phyloP scores from a whole-genome alignment of 129 eudicot species.

The Artemisia annua region DNA sequence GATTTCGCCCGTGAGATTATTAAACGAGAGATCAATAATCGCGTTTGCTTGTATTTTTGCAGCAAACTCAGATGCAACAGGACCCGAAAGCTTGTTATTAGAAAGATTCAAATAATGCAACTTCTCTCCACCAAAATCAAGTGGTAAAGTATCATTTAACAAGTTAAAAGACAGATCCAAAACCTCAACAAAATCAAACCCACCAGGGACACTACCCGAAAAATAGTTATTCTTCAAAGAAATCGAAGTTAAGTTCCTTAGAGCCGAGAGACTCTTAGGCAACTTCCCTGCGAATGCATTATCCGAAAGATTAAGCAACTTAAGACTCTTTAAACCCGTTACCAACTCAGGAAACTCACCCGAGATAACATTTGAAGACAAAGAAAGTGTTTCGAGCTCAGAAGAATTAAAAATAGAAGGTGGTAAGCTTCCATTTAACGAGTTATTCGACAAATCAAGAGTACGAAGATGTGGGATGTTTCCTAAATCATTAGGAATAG shows the following conservation, averaged over 20 bases:
- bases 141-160: conserved; percentile 65
- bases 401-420: conserved; percentile 72
- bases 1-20: conserved; percentile 72
- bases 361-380: conserved; percentile 62
- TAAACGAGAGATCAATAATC: conserved; percentile 75
- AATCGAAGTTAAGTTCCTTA: conserved; percentile 48
- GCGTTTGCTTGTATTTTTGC: conserved; percentile 48
- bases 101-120: conserved; percentile 73
- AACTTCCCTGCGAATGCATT: conserved; percentile 65
- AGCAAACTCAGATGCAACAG: conserved; percentile 50
- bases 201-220: conserved; percentile 64
- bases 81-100: conserved; percentile 66
- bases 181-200: conserved; percentile 39
- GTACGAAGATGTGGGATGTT: conserved; percentile 52
- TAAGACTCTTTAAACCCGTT: conserved; percentile 27
- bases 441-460: conserved; percentile 74
- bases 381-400: conserved; percentile 51
- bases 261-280: conserved; percentile 47
- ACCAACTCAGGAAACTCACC: conserved; percentile 56
- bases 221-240: conserved; percentile 63
- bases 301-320: conserved; percentile 64
- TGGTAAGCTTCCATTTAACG: conserved; percentile 77
- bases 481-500: conserved; percentile 77
- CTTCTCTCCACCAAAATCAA: conserved; percentile 61
- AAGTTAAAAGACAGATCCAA: conserved; percentile 75